Evolutionary conservation across 2,329 filamentous ascomycete genomes (phyloP).

Genomic region (Epichloe typhina): DNA sequence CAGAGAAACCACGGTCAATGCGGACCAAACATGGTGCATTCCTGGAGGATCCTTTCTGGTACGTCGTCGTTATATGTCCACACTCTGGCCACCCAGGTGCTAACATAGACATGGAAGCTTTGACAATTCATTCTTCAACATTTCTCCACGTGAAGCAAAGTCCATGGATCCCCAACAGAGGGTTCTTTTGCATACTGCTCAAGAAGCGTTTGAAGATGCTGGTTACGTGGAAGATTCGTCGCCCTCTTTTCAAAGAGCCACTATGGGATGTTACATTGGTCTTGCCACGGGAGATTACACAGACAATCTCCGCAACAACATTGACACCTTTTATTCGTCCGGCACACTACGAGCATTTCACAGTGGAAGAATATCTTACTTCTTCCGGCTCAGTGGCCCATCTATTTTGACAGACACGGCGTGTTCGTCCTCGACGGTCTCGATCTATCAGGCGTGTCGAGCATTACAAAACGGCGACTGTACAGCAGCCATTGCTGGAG

Average conservation of each 20-base stretch:
- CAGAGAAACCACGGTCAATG: neutral
- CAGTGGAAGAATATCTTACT: neutral
- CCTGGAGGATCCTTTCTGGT: conserved; percentile 47
- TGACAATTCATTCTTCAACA: conserved; percentile 57
- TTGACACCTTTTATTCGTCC: neutral
- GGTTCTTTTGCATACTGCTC: neutral
- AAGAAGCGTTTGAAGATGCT: neutral
- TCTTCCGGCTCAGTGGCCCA: neutral
- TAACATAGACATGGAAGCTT: conserved; percentile 14
- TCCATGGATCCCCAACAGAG: conserved; percentile 37
- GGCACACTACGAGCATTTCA: neutral
- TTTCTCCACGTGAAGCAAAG: conserved; percentile 53
- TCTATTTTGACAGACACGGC: neutral
- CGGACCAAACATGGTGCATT: neutral
- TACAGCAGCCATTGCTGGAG: conserved; percentile 52
- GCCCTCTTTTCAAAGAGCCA: neutral
- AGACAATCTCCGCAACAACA: neutral
- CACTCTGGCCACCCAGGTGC: no score
- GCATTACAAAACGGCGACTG: conserved; percentile 28
- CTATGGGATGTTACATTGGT: neutral
- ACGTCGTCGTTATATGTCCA: no score
- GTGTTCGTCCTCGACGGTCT: neutral
- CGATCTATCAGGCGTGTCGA: neutral
- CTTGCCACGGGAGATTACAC: neutral
- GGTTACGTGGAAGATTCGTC: neutral